Evolutionary conservation across 2,329 filamentous ascomycete species (phyloP).

Genomic region (Penicillium hesseltinei): DNA sequence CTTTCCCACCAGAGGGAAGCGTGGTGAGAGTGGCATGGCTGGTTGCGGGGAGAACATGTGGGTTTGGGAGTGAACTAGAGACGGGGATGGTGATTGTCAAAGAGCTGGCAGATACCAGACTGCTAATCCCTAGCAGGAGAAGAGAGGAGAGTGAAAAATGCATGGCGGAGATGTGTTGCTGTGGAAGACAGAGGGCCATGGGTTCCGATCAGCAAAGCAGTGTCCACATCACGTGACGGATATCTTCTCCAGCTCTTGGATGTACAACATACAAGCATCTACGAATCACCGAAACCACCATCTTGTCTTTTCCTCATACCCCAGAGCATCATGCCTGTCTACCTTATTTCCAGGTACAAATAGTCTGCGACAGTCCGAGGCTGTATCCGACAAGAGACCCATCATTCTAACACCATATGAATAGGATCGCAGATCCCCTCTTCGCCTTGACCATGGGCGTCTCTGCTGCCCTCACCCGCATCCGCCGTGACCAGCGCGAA

Average conservation of each 20-base stretch:
- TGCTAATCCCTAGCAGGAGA: conserved; percentile 1
- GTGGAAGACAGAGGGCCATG: not conserved
- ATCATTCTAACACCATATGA: conserved; percentile 1
- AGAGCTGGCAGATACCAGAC: conserved; percentile 14
- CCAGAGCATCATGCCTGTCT: conserved; percentile 26
- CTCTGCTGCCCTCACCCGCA: conserved; percentile 53
- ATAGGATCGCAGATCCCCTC: conserved; percentile 52
- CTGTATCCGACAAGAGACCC: not conserved
- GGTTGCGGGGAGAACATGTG: conserved; percentile 42
- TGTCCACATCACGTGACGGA: not conserved
- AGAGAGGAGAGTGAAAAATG: conserved; percentile 3
- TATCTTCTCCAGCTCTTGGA: not conserved
- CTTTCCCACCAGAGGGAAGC: conserved; percentile 34
- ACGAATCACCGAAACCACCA: not conserved
- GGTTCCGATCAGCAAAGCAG: not conserved
- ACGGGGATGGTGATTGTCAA: conserved; percentile 42
- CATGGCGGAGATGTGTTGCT: not conserved
- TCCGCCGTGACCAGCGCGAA: conserved; percentile 55
- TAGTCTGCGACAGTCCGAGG: not conserved
- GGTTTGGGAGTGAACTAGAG: conserved; percentile 46
- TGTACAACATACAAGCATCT: not conserved
- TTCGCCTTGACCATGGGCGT: conserved; percentile 54
- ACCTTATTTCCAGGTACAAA: conserved; percentile 44
- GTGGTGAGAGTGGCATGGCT: conserved; percentile 54
- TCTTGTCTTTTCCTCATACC: not conserved